Evolutionary conservation across 31 red algal genomes (phyloP), one percentile per base, ranked within the genome.

Genomic region (Endocladia muricata): DNA sequence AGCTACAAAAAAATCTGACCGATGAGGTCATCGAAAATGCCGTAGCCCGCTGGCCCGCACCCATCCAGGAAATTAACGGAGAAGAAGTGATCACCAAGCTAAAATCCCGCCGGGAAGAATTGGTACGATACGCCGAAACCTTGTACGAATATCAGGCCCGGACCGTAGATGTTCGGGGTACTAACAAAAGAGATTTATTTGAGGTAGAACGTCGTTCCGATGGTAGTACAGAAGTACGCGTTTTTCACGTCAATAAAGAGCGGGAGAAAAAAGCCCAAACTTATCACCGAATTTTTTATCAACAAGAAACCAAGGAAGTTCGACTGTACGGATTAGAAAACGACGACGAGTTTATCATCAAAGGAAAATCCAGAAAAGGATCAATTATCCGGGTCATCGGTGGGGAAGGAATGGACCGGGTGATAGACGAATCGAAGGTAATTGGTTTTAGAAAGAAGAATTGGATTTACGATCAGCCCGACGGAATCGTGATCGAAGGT

Each of bases 21-120:
- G 67, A 71, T 52, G 67, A 71, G 15, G 36, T 71, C 13, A 71
- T 71, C 39, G 67, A 8, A 9, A 8, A 71, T 11, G 67, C 34
- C 13, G 7, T 71, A 15, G 17, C 11, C 7, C 15, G 13, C 51
- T 71, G 28, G 28, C 67, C 67, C 11, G 11, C 8, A 23, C 9
- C 11, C 19, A 37, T 26, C 38, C 51, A 71, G 11, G 38, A 52
- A 15, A 8, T 52, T 23, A 51, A 13, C 7, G 67, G 67, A 9
- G 11, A 19, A 15, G 36, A 71, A 71, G 26, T 71, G 8, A 37
- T 9, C 13, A 26, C 8, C 9, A 71, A 15, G 11, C 17, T 52
- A 15, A 43, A 51, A 43, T 52, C 11, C 15, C 28, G 67, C 11
- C 30, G 67, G 28, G 67, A 71, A 13, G 13, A 52, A 15, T 51